Percentiles rank a stretch among this genome's conserved stretches.
These are phyloP conservation scores for Globisporangium perplexum DNA, from an alignment of 352 stramenopile genomes.

Conservation along the genomic window DNA sequence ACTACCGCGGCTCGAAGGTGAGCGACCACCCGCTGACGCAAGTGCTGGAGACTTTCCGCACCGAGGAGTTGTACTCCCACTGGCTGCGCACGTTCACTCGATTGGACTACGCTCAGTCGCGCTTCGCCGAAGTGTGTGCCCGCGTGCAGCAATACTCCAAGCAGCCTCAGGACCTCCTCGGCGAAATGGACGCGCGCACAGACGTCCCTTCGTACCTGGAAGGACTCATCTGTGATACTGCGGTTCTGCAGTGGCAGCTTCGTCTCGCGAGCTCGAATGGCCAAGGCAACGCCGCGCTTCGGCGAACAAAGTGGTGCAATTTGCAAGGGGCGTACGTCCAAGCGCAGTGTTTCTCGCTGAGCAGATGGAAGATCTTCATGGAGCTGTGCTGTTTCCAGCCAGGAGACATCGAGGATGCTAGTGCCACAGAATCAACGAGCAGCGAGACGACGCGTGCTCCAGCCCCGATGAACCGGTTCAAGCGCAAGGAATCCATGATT, in stretches of 20 bases:
- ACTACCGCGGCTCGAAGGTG: conserved; percentile 29
- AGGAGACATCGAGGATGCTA: not conserved
- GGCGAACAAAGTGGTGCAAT: conserved; percentile 46
- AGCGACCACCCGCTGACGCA: conserved; percentile 30
- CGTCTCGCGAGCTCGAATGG: not conserved
- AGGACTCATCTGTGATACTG: conserved; percentile 14
- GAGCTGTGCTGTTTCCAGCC: conserved; percentile 52
- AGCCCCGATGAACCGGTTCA: conserved; percentile 17
- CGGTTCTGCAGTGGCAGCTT: conserved; percentile 21
- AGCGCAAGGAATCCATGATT: conserved; percentile 73
- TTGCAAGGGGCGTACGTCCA: conserved; percentile 44
- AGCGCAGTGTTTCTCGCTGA: conserved; percentile 43
- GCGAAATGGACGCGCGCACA: conserved; percentile 8
- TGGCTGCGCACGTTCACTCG: conserved; percentile 64
- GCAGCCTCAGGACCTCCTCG: conserved; percentile 8
- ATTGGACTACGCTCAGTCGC: conserved; percentile 38
- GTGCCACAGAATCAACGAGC: not conserved
- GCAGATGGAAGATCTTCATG: conserved; percentile 70
- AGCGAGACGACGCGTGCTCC: conserved; percentile 1
- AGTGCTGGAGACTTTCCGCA: conserved; percentile 53
- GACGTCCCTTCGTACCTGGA: conserved; percentile 18
- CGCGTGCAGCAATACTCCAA: conserved; percentile 17
- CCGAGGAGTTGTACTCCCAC: conserved; percentile 59
- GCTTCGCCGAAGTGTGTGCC: conserved; percentile 16
- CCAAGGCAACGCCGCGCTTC: conserved; percentile 15